Percentiles rank a stretch among this genome's conserved stretches.
phyloP scores from a whole-genome alignment of 768 basidiomycete genomes.

The Lyophyllum semitale region DNA sequence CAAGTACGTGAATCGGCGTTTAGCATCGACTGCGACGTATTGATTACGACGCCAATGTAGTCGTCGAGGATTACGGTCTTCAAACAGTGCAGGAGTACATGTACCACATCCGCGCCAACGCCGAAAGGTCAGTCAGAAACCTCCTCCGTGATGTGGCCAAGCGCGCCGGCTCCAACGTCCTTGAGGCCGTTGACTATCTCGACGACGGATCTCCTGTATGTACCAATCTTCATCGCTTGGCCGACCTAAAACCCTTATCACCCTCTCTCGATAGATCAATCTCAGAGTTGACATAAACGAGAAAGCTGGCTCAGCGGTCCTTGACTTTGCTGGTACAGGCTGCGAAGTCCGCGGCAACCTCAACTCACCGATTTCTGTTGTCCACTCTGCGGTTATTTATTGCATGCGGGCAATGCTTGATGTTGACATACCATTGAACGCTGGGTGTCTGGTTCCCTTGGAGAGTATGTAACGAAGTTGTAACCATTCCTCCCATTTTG shows the following conservation, averaged over 20 bases:
- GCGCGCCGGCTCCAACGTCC: slow-evolving; percentile 62
- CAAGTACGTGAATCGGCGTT: slow-evolving; percentile 46
- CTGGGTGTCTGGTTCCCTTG: slow-evolving; percentile 88
- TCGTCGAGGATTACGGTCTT: slow-evolving; percentile 86
- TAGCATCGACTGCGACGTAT: neutral
- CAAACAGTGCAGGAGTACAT: slow-evolving; percentile 91
- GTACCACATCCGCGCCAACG: slow-evolving; percentile 87
- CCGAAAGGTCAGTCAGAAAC: slow-evolving; percentile 83
- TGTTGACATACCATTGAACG: slow-evolving; percentile 88
- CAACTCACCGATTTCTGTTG: slow-evolving; percentile 84
- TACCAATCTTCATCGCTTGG: slow-evolving; percentile 1
- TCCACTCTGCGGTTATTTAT: slow-evolving; percentile 86
- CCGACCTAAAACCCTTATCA: neutral
- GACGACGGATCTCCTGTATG: slow-evolving; percentile 85
- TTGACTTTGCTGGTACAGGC: slow-evolving; percentile 87
- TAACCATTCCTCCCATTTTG: neutral
- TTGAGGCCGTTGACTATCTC: slow-evolving; percentile 79
- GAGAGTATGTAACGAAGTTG: slow-evolving; percentile 51
- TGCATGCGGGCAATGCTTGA: slow-evolving; percentile 88
- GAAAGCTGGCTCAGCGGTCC: slow-evolving; percentile 69
- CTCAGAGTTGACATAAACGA: slow-evolving; percentile 79
- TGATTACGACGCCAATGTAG: slow-evolving; percentile 32
- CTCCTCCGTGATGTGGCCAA: slow-evolving; percentile 76
- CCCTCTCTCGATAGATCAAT: slow-evolving; percentile 50
- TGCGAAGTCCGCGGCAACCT: slow-evolving; percentile 84